Evolutionary conservation across 148 eudicot genomes (phyloP).

Genomic region (Mesembryanthemum crystallinum): DNA sequence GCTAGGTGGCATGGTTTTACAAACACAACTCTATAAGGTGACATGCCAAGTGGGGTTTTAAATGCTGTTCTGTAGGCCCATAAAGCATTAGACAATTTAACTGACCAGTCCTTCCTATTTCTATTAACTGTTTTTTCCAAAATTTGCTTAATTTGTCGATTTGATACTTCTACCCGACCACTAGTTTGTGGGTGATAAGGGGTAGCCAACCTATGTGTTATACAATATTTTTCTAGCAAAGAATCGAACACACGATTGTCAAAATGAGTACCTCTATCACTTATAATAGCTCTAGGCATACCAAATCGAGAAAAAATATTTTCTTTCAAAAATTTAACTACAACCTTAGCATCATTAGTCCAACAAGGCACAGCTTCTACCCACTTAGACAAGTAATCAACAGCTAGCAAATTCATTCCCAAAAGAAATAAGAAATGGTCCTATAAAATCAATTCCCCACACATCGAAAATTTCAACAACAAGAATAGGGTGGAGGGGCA

Average conservation of each 20-base stretch:
- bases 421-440: neutral
- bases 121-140: neutral
- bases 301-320: neutral
- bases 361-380: neutral
- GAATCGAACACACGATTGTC: neutral
- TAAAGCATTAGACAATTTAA: neutral
- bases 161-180: neutral
- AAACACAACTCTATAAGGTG: neutral
- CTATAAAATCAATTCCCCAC: too few species aligned
- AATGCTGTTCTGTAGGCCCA: neutral
- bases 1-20: neutral
- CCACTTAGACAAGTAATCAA: neutral
- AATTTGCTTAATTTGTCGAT: neutral
- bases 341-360: neutral
- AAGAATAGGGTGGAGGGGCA: too few species aligned
- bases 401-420: neutral
- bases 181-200: too few species aligned
- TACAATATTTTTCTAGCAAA: neutral
- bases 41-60: neutral
- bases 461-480: too few species aligned
- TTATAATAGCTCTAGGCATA: neutral
- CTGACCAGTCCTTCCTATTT: neutral
- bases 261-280: neutral
- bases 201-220: too few species aligned
- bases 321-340: neutral